phyloP scores from a whole-genome alignment of 2,329 filamentous ascomycete genomes.

The Venturia asperata region DNA sequence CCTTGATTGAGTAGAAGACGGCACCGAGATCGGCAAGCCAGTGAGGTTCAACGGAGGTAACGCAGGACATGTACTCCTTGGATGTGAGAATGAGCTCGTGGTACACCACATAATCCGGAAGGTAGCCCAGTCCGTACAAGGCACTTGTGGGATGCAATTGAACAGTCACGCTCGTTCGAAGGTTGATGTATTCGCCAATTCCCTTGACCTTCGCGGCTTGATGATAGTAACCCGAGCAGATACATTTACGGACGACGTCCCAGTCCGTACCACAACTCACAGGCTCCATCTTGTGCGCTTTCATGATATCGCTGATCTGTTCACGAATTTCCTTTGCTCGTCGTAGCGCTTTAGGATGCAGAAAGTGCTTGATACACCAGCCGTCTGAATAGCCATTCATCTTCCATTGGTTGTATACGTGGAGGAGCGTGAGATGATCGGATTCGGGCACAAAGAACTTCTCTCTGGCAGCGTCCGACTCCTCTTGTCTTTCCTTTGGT shows the following conservation, averaged over 20 bases:
- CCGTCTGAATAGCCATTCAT: slow-evolving; percentile 80
- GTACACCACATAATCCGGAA: slow-evolving; percentile 95
- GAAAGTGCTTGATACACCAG: slow-evolving; percentile 89
- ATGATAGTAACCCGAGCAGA: slow-evolving; percentile 96
- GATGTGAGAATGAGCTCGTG: slow-evolving; percentile 95
- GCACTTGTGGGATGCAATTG: slow-evolving; percentile 92
- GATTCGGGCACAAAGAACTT: slow-evolving; percentile 99
- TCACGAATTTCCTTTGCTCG: slow-evolving; percentile 90
- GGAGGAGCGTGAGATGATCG: slow-evolving; percentile 89
- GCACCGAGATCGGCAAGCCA: slow-evolving; percentile 96
- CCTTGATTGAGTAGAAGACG: slow-evolving; percentile 95
- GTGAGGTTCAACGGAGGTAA: slow-evolving; percentile 90
- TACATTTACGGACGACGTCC: slow-evolving; percentile 91
- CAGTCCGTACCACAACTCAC: slow-evolving; percentile 91
- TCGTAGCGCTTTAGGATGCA: slow-evolving; percentile 89
- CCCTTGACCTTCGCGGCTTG: slow-evolving; percentile 95
- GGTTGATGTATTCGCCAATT: slow-evolving; percentile 93
- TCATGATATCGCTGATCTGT: slow-evolving; percentile 90
- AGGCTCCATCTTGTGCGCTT: slow-evolving; percentile 82
- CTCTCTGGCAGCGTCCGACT: slow-evolving; percentile 88
- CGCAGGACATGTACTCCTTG: slow-evolving; percentile 97
- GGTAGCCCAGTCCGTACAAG: slow-evolving; percentile 83
- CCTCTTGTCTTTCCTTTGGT: slow-evolving; percentile 91
- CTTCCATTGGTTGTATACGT: slow-evolving; percentile 95
- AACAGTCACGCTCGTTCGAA: slow-evolving; percentile 88